Percentiles rank a stretch among this genome's conserved stretches.
phyloP scores from a whole-genome alignment of 192 early-diverging fungal species.

The Mortierella hygrophila region DNA sequence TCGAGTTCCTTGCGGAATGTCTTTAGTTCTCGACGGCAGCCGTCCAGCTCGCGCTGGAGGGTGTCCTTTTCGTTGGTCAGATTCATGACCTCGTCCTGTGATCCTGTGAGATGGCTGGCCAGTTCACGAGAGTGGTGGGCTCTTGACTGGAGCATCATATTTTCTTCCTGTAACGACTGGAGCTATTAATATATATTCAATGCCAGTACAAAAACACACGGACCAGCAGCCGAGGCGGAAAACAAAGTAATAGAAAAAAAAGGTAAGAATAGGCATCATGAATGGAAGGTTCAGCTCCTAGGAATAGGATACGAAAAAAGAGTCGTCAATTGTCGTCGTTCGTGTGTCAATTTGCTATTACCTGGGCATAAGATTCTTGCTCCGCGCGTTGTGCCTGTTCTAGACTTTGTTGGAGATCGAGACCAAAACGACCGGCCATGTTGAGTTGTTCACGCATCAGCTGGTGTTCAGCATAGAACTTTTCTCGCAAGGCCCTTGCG shows the following conservation, averaged over 20 bases:
- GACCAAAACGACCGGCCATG: slow-evolving; percentile 67
- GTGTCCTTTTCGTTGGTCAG: slow-evolving; percentile 60
- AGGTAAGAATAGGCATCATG: slow-evolving; percentile 1
- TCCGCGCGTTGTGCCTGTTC: slow-evolving; percentile 62
- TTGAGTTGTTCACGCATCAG: slow-evolving; percentile 65
- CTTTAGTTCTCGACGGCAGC: slow-evolving; percentile 65
- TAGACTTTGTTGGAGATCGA: slow-evolving; percentile 61
- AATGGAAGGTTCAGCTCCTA: not conserved
- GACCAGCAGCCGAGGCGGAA: not conserved
- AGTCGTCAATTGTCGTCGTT: not conserved
- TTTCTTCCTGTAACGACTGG: slow-evolving; percentile 57
- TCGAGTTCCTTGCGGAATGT: slow-evolving; percentile 70
- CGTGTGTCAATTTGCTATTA: slow-evolving; percentile 20
- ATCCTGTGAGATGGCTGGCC: slow-evolving; percentile 49
- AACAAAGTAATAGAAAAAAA: not conserved
- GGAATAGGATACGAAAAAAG: slow-evolving; percentile 13
- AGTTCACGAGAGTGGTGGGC: slow-evolving; percentile 46
- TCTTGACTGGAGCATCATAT: slow-evolving; percentile 51
- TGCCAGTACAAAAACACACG: not conserved
- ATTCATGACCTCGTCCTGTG: slow-evolving; percentile 55
- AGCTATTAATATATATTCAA: slow-evolving; percentile 35
- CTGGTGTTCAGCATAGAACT: slow-evolving; percentile 61
- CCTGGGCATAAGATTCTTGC: slow-evolving; percentile 56
- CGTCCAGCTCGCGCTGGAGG: slow-evolving; percentile 64
- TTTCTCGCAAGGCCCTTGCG: slow-evolving; percentile 55